Conservation (phyloP, 331 rosid genomes). For the Rhamnella rubrinervis region DNA sequence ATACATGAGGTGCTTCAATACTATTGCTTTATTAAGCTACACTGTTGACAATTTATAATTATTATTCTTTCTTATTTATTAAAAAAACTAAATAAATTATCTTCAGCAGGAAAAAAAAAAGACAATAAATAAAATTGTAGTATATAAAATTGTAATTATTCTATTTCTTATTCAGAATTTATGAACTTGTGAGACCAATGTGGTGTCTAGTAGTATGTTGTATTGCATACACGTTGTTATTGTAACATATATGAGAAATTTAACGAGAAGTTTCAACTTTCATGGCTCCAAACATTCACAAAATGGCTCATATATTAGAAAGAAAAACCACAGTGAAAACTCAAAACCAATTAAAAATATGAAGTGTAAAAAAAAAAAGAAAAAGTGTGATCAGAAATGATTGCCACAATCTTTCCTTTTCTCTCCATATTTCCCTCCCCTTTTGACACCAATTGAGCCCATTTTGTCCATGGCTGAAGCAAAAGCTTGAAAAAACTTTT, state of each 20-base stretch:
- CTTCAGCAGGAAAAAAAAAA: too few species aligned
- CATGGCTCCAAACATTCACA: neutral
- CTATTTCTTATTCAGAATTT: too few species aligned
- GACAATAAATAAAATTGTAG: too few species aligned
- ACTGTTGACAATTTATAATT: too few species aligned
- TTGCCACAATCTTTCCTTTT: constrained; percentile 57
- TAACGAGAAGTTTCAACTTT: neutral
- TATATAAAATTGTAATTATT: too few species aligned
- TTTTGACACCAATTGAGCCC: constrained; percentile 66
- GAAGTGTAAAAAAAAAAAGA: neutral
- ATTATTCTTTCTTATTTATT: too few species aligned
- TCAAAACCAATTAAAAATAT: neutral
- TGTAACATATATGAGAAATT: too few species aligned
- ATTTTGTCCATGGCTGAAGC: constrained; percentile 74
- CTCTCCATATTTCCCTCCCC: constrained; percentile 76
- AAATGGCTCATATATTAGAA: neutral
- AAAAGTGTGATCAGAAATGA: constrained; percentile 30
- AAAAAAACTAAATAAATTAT: too few species aligned
- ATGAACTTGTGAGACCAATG: too few species aligned
- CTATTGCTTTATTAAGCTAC: too few species aligned
- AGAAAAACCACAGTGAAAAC: neutral
- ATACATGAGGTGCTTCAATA: constrained; percentile 3
- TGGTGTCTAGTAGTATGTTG: too few species aligned
- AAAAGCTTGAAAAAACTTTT: constrained; percentile 70
- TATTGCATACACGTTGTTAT: too few species aligned